These are phyloP conservation scores for Auriculariales sp. DNA, from an alignment of 768 basidiomycete genomes.

Conservation along the genomic window DNA sequence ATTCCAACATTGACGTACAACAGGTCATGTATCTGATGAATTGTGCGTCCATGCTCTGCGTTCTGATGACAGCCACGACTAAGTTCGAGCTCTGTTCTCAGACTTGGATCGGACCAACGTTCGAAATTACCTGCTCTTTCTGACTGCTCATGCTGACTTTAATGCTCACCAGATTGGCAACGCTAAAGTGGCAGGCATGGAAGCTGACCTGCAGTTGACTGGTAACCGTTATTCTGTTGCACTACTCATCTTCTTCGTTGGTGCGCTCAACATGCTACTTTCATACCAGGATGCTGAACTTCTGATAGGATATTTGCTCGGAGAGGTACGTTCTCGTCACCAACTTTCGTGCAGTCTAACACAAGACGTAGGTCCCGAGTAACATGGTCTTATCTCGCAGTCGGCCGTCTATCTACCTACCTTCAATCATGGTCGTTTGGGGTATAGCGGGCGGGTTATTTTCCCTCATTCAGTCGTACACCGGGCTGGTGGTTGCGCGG, in stretches of 20 bases:
- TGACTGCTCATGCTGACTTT: background rate
- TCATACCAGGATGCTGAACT: too few relatives aligned
- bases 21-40: slow-evolving; percentile 1
- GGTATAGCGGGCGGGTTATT: background rate
- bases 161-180: background rate
- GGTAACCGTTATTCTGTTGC: background rate
- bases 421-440: background rate
- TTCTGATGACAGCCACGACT: background rate
- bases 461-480: background rate
- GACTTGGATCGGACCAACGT: background rate
- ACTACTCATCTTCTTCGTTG: background rate
- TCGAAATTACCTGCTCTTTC: background rate
- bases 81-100: background rate
- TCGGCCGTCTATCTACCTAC: background rate
- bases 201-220: background rate
- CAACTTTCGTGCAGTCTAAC: background rate
- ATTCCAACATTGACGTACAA: background rate
- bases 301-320: background rate
- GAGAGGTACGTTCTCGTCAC: background rate
- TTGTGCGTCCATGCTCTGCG: background rate
- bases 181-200: background rate
- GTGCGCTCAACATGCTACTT: too few relatives aligned
- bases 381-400: background rate
- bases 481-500: background rate
- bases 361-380: background rate